These are phyloP conservation scores for Pseudocercospora crystallina DNA, from an alignment of 2,329 filamentous ascomycete species.

Conservation along the genomic window DNA sequence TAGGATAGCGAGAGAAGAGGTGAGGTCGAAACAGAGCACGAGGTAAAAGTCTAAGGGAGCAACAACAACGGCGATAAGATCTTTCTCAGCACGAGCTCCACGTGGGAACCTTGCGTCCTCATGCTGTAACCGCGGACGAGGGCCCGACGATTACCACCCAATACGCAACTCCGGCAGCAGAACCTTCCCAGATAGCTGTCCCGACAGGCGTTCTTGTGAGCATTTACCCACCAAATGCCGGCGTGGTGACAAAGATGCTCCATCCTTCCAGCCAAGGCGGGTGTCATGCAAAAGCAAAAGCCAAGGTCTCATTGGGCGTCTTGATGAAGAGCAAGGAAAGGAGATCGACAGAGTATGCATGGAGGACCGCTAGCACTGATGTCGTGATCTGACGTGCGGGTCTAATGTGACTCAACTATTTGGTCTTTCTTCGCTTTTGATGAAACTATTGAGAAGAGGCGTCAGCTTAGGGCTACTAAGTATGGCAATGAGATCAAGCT, in stretches of 20 bases:
- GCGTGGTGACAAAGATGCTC: too few species aligned
- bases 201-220: constrained; percentile 4
- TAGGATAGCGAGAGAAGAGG: not conserved
- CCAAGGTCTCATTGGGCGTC: constrained; percentile 10
- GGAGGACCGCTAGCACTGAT: too few species aligned
- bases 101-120: not conserved
- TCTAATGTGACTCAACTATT: too few species aligned
- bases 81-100: not conserved
- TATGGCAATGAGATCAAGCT: too few species aligned
- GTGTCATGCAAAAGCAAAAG: constrained; percentile 1
- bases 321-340: not conserved
- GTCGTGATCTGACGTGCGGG: too few species aligned
- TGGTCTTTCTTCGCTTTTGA: too few species aligned
- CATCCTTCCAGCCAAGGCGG: not conserved
- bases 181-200: not conserved
- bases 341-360: too few species aligned
- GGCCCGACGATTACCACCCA: not conserved
- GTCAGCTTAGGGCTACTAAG: too few species aligned
- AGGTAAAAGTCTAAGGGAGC: not conserved
- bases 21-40: not conserved
- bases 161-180: not conserved
- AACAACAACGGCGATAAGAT: not conserved
- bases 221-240: not conserved
- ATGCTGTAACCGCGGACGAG: too few species aligned
- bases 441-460: too few species aligned